Evolutionary conservation across 2,329 filamentous ascomycete genomes (phyloP), one percentile per base, ranked within the genome.

Genomic region (Ascochyta pisi): DNA sequence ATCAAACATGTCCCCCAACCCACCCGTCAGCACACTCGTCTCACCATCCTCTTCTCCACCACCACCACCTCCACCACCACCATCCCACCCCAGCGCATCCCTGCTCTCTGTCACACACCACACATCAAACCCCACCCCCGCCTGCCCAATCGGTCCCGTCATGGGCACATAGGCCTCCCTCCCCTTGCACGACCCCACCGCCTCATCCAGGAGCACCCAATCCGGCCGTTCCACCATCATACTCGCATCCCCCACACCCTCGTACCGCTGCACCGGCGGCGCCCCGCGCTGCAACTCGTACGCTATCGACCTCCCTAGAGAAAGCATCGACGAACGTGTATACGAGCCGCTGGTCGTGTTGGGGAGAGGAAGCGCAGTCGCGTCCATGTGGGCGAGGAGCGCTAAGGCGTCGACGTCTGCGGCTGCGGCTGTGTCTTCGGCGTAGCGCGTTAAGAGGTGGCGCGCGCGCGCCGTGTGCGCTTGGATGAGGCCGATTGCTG

Each of bases 401-500:
- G 39, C 22, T 0, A 9, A 1, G 4, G 24, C 4, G 15, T 40
- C 16, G 2, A 4, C 1, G 4, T 23, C 6, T 1, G 39, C 23
- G 27, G 27, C 8, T 3, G 9, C 9, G 27, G 9, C 9, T 7
- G 29, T 6, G 4, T 7, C n/a, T 10, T 0, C 15, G 7, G 15
- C 26, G 35, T 60, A 10, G 0, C 10, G 15, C 2, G 9, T 2
- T 3, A 49, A 50, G 0, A 65, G 26, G 10, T 23, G 4, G 34
- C 60, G 58, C 2, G 59, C 31, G 45, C 60, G 63, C 4, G 53
- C n/a, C 2, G 63, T 69, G 39, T 73, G 67, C 6, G 34, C 56
- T 10, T 60, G 27, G 1, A 74, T 35, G 19, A 74, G 52, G 10
- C 58, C 67, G 16, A 74, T 57, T 2, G 57, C 69, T 4, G 64